phyloP scores from a whole-genome alignment of 805 yeast species.

The Lachancea dasiensis region DNA sequence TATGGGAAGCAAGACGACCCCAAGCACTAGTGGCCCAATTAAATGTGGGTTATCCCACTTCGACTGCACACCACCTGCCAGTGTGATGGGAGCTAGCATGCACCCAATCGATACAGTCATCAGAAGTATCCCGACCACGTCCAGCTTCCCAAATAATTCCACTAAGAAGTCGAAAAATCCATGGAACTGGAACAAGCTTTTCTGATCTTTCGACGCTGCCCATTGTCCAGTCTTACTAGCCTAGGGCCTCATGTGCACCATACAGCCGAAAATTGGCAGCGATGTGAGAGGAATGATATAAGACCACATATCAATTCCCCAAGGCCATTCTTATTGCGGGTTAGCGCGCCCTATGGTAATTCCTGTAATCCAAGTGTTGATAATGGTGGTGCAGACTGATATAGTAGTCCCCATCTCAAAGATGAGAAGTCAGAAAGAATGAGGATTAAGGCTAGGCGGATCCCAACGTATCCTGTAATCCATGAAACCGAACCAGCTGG shows the following conservation, averaged over 20 bases:
- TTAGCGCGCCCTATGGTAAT: slow-evolving; percentile 40
- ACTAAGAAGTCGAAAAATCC: slow-evolving; percentile 32
- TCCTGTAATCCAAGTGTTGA: slow-evolving; percentile 76
- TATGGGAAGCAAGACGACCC: slow-evolving; percentile 54
- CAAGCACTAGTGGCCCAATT: slow-evolving; percentile 66
- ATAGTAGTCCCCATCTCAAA: slow-evolving; percentile 64
- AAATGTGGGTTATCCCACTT: slow-evolving; percentile 57
- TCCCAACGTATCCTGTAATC: slow-evolving; percentile 56
- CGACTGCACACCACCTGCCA: slow-evolving; percentile 57
- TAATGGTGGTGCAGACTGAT: slow-evolving; percentile 60
- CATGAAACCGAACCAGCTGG: slow-evolving; percentile 48
- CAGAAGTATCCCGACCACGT: slow-evolving; percentile 54
- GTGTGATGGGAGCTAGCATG: slow-evolving; percentile 63
- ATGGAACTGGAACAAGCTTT: slow-evolving; percentile 35
- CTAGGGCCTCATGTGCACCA: slow-evolving; percentile 48
- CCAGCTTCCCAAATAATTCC: slow-evolving; percentile 56
- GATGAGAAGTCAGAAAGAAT: slow-evolving; percentile 61
- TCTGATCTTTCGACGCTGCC: slow-evolving; percentile 36
- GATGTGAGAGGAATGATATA: slow-evolving; percentile 62
- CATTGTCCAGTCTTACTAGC: slow-evolving; percentile 53
- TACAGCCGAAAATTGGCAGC: slow-evolving; percentile 51
- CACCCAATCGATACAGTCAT: slow-evolving; percentile 54
- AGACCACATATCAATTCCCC: slow-evolving; percentile 82
- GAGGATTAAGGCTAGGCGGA: slow-evolving; percentile 49
- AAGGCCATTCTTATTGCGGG: slow-evolving; percentile 44